Percentiles rank a stretch among this genome's conserved stretches.
These are phyloP conservation scores for Solanum chiquidenum DNA, from an alignment of 257 asterid species.

Conservation along the genomic window DNA sequence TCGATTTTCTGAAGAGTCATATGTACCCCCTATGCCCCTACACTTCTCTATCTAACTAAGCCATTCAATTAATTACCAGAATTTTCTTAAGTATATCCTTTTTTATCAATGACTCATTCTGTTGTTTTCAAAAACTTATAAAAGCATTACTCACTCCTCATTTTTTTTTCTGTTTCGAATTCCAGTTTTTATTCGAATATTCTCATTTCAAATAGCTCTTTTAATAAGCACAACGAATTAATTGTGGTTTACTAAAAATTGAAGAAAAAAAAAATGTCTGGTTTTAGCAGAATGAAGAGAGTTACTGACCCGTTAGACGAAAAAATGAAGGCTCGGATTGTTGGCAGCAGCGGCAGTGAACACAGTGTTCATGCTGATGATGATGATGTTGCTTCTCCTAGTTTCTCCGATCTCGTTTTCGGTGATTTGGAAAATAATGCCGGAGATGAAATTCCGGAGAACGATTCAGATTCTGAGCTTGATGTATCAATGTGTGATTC, in stretches of 20 bases:
- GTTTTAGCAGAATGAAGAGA: conserved; percentile 24
- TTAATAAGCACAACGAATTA: conserved; percentile 14
- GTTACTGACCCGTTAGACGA: conserved; percentile 42
- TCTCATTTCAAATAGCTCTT: not conserved
- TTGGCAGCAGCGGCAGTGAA: conserved; percentile 90
- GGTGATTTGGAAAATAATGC: conserved; percentile 21
- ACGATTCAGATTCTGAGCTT: conserved; percentile 22
- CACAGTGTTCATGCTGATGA: conserved; percentile 31
- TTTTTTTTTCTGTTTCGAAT: not conserved
- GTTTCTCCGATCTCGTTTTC: conserved; percentile 39
- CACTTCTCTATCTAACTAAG: not conserved
- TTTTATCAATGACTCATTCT: conserved; percentile 2
- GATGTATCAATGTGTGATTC: conserved; percentile 12
- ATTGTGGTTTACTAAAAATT: not conserved
- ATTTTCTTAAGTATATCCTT: not conserved
- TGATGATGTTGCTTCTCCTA: conserved; percentile 31
- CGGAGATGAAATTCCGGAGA: not conserved
- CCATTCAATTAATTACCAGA: not conserved
- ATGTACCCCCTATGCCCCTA: not conserved
- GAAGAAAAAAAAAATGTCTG: conserved; percentile 27
- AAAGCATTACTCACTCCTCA: not conserved
- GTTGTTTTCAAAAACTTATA: not conserved
- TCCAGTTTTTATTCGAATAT: not conserved
- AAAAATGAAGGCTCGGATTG: conserved; percentile 39
- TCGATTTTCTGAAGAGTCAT: not conserved